Evolutionary conservation across 164 flowering plant genomes (phyloP).

Genomic region (Protea cynaroides): DNA sequence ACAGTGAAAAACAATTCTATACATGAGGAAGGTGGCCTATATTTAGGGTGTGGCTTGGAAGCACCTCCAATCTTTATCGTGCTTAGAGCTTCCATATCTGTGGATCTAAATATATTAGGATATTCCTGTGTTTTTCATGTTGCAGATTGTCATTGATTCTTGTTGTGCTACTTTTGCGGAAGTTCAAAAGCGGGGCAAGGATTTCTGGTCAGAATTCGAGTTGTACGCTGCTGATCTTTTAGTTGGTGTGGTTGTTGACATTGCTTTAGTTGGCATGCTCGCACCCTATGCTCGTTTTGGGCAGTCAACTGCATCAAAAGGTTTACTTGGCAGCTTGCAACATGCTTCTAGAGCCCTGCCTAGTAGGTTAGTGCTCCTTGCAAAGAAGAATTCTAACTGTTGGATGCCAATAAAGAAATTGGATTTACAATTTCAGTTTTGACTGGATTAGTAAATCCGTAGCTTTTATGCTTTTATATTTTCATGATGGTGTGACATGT

Average conservation of each 20-base stretch:
- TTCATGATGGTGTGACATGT: neutral
- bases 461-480: neutral
- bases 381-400: neutral
- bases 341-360: constrained; percentile 70
- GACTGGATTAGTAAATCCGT: neutral
- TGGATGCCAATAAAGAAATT: neutral
- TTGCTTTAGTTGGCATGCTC: constrained; percentile 87
- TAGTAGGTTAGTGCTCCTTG: constrained; percentile 53
- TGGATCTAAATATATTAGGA: neutral
- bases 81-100: neutral
- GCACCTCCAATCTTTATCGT: neutral
- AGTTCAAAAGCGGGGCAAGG: constrained; percentile 89
- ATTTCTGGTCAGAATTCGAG: constrained; percentile 97
- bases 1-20: too few species aligned
- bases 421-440: neutral
- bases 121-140: too few species aligned
- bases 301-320: constrained; percentile 47
- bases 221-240: constrained; percentile 80
- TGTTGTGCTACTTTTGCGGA: constrained; percentile 98
- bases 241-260: constrained; percentile 74
- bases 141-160: constrained; percentile 89
- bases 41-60: too few species aligned
- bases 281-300: constrained; percentile 94
- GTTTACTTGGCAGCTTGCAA: constrained; percentile 55
- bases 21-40: too few species aligned